These are phyloP conservation scores for Rhizophagus prolifer DNA, from an alignment of 192 early-diverging fungal genomes.

Conservation along the genomic window DNA sequence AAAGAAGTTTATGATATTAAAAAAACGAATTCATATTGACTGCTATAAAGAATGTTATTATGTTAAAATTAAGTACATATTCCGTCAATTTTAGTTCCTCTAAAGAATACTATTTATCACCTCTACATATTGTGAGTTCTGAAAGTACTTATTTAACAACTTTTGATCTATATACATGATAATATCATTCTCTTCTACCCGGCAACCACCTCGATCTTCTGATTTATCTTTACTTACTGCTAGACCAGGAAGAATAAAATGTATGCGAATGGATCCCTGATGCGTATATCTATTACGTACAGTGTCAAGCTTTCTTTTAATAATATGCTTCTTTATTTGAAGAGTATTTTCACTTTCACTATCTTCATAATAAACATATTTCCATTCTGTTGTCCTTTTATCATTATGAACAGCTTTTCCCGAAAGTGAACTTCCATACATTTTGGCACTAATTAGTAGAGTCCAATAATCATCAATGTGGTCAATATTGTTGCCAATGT, in stretches of 20 bases:
- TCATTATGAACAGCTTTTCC: background rate
- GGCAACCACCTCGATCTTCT: conserved; percentile 23
- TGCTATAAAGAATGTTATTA: too few species aligned
- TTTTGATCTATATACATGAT: conserved; percentile 13
- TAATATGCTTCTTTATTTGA: background rate
- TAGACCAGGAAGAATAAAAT: conserved; percentile 14
- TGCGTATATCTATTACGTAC: background rate
- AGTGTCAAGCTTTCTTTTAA: background rate
- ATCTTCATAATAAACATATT: conserved; percentile 1
- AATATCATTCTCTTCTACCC: conserved; percentile 25
- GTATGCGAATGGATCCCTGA: conserved; percentile 22
- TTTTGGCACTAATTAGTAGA: too few species aligned
- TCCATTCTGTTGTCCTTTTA: conserved; percentile 20
- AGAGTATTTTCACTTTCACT: background rate
- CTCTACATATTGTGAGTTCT: background rate
- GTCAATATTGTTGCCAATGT: too few species aligned
- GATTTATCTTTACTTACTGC: conserved; percentile 1
- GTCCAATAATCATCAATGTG: too few species aligned
- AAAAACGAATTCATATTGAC: too few species aligned
- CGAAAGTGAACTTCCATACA: background rate
- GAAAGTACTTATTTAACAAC: conserved; percentile 4
- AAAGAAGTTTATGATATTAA: too few species aligned
- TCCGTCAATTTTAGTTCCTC: too few species aligned
- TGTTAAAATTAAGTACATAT: too few species aligned
- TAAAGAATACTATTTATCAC: too few species aligned